These are phyloP conservation scores for Pichia exigua DNA, from an alignment of 805 yeast genomes.

Conservation along the genomic window DNA sequence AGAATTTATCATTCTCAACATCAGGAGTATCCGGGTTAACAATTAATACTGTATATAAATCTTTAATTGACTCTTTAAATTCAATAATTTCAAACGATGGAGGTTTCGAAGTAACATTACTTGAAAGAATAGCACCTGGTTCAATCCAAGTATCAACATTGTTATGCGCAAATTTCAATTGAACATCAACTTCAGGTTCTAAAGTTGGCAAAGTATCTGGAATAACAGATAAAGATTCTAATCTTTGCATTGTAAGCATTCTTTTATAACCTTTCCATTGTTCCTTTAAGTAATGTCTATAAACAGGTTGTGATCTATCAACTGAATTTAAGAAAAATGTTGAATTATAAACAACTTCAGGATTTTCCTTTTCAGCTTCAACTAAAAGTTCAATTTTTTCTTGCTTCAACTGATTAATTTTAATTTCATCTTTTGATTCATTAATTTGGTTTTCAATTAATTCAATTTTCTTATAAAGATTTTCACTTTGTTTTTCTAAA, in stretches of 20 bases:
- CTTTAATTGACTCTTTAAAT: constrained; percentile 44
- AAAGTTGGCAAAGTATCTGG: constrained; percentile 94
- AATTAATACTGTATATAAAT: constrained; percentile 65
- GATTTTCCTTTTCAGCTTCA: constrained; percentile 68
- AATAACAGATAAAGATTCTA: constrained; percentile 75
- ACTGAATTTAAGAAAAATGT: constrained; percentile 38
- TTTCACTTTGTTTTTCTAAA: constrained; percentile 40
- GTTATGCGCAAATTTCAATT: constrained; percentile 59
- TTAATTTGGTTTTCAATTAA: constrained; percentile 26
- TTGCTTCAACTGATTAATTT: constrained; percentile 15
- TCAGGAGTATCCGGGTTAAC: constrained; percentile 94
- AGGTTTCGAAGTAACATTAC: constrained; percentile 63
- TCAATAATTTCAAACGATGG: constrained; percentile 77
- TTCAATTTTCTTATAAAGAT: constrained; percentile 33
- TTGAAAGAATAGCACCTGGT: constrained; percentile 71
- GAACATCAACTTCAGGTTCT: constrained; percentile 70
- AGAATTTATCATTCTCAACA: constrained; percentile 54
- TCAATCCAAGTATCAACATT: constrained; percentile 60
- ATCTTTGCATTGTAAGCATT: constrained; percentile 84
- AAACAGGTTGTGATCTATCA: constrained; percentile 74
- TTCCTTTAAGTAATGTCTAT: constrained; percentile 55
- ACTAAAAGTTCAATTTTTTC: constrained; percentile 31
- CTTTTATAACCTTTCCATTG: constrained; percentile 67
- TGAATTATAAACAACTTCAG: constrained; percentile 73
- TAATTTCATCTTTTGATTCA: constrained; percentile 16